Evolutionary conservation across 2,329 filamentous ascomycete genomes (phyloP).

Genomic region (Phialophora verrucosa): DNA sequence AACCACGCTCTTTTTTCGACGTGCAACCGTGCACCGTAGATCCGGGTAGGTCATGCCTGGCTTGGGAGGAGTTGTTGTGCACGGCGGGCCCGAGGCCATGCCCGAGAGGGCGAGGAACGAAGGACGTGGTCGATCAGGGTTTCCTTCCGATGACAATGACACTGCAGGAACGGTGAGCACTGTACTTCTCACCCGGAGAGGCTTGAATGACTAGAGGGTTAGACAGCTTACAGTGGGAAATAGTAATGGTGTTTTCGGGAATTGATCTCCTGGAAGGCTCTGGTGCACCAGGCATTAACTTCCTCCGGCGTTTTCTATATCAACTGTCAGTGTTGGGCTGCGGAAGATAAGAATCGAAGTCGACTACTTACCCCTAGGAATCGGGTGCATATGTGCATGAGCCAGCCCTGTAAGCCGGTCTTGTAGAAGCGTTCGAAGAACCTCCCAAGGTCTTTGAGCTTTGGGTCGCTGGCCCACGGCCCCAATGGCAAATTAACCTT

Average conservation of each 20-base stretch:
- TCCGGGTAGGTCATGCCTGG: neutral
- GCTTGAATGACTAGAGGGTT: neutral
- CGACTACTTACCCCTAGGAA: conserved; percentile 39
- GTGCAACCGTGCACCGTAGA: neutral
- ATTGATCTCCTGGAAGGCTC: conserved; percentile 36
- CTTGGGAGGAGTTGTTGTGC: neutral
- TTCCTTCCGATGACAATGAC: conserved; percentile 35
- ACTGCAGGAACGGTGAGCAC: conserved; percentile 25
- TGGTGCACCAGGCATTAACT: conserved; percentile 37
- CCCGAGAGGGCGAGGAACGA: neutral
- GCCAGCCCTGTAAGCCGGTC: conserved; percentile 42
- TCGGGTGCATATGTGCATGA: conserved; percentile 40
- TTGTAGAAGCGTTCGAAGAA: conserved; percentile 42
- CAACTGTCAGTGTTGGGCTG: conserved; percentile 8
- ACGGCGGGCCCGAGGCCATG: neutral
- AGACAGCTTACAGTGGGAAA: conserved; percentile 20
- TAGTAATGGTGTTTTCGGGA: conserved; percentile 31
- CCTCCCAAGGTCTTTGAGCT: conserved; percentile 48
- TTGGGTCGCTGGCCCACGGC: conserved; percentile 48
- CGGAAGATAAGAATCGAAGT: neutral
- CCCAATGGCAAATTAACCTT: conserved; percentile 52
- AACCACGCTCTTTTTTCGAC: neutral
- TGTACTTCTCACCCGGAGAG: neutral
- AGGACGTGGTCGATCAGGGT: conserved; percentile 24
- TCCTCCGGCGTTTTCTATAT: conserved; percentile 41